Conservation (phyloP, 2,329 filamentous ascomycete species). For the Ambrosiella beaveri region DNA sequence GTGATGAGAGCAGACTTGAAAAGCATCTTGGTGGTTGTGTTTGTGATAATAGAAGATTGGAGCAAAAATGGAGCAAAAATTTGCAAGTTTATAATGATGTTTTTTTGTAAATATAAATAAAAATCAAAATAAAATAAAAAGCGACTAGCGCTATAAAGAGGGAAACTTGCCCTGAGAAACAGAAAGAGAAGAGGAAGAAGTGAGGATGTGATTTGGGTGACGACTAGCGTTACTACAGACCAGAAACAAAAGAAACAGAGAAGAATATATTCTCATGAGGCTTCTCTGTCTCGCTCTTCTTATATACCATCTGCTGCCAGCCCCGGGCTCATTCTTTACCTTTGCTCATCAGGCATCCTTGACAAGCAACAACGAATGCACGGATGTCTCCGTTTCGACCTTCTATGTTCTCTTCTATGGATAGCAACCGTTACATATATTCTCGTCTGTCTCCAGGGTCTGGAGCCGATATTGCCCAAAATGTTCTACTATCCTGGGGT, state of each 20-base stretch:
- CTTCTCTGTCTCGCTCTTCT: not conserved
- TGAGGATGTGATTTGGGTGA: conserved; percentile 3
- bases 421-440: too few relatives aligned
- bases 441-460: too few relatives aligned
- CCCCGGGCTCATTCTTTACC: too few relatives aligned
- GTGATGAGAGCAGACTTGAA: conserved; percentile 30
- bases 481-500: not conserved
- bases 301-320: not conserved
- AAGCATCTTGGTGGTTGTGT: conserved; percentile 30
- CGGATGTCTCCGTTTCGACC: too few relatives aligned
- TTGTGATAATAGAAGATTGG: conserved; percentile 9
- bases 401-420: too few relatives aligned
- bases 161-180: conserved; percentile 2
- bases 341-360: too few relatives aligned
- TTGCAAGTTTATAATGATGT: too few relatives aligned
- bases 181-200: not conserved
- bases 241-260: not conserved
- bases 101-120: conserved; percentile 8
- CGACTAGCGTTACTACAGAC: conserved; percentile 9
- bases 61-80: too few relatives aligned
- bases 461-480: not conserved
- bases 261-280: not conserved
- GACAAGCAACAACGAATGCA: too few relatives aligned
- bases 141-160: conserved; percentile 29
- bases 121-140: conserved; percentile 11